Base-by-base conservation (phyloP, 495 filamentous ascomycete species). In the Halenospora varia region DNA sequence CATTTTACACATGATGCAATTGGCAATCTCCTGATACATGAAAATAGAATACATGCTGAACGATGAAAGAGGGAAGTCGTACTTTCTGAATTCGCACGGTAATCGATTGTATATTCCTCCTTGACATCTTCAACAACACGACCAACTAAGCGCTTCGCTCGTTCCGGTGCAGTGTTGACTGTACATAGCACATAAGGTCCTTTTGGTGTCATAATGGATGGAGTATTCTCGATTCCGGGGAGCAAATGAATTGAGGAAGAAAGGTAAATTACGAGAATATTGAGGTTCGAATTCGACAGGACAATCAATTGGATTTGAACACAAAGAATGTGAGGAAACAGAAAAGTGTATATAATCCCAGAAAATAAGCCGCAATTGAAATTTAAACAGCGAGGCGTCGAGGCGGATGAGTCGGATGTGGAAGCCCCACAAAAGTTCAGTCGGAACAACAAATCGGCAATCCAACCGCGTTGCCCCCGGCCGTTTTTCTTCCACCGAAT, bases 111-210 rank as follows among this genome's bases (percentile, higher is more conserved):
- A 67, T 85, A 86, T 23, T 71, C 71, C 50, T 84, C 81, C 63
- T 82, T 83, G 45, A 87, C 62, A 11, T 70, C 74, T 48, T 86
- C 80, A 23, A 78, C 75, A 6, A 87, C 66, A 2, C 77, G 75
- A 17, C 83, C 85, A 64, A 87, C 80, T 39, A 88, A 69, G 10
- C 71, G 68, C 66, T 82, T 79, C 39, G 85, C 85, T 25, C 85
- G 77, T 57, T 85, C 84, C 9, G 85, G 85, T 1, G 77, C 84
- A 46, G 79, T 88, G 73, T 88, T 88, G 62, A 88, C 85, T 10
- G 84, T 87, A 47, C 86, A 78, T 19, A 88, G 78, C 51, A 69
- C 78, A 69, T 76, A 88, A 17, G 82, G 81, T 29, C 81, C 82
- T 61, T 81, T 77, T 8, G 59, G 61, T 9, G 71, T 41, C 57